Conservation (phyloP, 441 rosid species). For the Brassica hybrid region DNA sequence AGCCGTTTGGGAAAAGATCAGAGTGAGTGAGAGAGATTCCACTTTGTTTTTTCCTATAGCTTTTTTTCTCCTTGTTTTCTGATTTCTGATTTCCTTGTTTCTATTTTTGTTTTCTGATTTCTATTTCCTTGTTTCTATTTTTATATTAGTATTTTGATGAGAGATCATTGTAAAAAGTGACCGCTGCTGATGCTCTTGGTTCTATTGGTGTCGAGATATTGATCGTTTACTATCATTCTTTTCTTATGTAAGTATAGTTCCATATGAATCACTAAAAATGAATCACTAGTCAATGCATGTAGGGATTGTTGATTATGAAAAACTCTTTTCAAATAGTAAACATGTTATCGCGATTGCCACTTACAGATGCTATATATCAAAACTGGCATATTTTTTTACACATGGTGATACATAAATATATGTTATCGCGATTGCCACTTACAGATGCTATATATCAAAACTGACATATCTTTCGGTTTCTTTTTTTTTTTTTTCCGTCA, state of each 20-base stretch:
- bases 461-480: neutral
- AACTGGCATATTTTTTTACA: neutral
- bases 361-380: too few species aligned
- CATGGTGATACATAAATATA: neutral
- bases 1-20: neutral
- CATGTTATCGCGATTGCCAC: neutral
- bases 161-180: too few species aligned
- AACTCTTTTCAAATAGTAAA: neutral
- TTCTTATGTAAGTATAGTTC: neutral
- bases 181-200: neutral
- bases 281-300: neutral
- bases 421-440: neutral
- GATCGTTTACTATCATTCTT: neutral
- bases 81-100: too few species aligned
- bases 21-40: conserved; percentile 1
- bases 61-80: neutral
- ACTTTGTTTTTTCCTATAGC: neutral
- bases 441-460: too few species aligned
- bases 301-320: neutral
- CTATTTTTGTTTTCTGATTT: too few species aligned
- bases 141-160: too few species aligned
- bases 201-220: neutral
- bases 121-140: too few species aligned
- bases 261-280: neutral
- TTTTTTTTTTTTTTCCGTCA: too few species aligned